These are phyloP conservation scores for Diaporthe citri DNA, from an alignment of 2,329 filamentous ascomycete species.

Conservation along the genomic window DNA sequence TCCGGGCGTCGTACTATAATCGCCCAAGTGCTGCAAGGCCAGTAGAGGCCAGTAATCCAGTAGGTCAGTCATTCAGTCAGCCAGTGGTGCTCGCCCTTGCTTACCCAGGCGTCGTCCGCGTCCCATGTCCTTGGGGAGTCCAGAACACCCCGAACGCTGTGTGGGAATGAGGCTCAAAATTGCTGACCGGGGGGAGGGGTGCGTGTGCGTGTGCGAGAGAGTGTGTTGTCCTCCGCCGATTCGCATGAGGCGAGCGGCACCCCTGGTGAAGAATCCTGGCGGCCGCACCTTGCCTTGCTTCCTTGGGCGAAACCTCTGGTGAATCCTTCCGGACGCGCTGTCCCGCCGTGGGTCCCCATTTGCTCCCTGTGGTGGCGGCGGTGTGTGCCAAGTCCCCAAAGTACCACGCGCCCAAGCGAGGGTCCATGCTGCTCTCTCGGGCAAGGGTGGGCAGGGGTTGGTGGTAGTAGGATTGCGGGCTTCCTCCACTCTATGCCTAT, in stretches of 20 bases:
- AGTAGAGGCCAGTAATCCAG: not conserved
- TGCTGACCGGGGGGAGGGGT: constrained; percentile 16
- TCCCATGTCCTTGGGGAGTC: constrained; percentile 21
- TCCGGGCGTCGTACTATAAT: constrained; percentile 5
- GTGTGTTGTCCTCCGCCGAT: constrained; percentile 11
- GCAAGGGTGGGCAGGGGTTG: constrained; percentile 10
- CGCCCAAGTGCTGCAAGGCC: not conserved
- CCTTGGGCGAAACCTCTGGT: constrained; percentile 21
- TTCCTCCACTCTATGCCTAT: constrained; percentile 17
- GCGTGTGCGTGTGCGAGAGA: not conserved
- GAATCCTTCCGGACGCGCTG: constrained; percentile 23
- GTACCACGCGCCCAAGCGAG: constrained; percentile 27
- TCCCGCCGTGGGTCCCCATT: constrained; percentile 14
- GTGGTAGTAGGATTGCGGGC: constrained; percentile 24
- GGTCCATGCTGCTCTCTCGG: constrained; percentile 4
- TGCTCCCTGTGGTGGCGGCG: constrained; percentile 23
- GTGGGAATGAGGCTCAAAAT: constrained; percentile 42
- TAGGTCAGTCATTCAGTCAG: not conserved
- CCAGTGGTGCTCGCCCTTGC: not conserved
- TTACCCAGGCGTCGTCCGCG: not conserved
- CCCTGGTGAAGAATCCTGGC: constrained; percentile 35
- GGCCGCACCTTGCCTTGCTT: constrained; percentile 38
- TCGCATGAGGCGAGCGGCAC: constrained; percentile 10
- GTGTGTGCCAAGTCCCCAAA: constrained; percentile 22
- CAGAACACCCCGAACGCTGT: constrained; percentile 36